Conservation (phyloP, 352 stramenopile genomes). For the Phytophthora ramorum region DNA sequence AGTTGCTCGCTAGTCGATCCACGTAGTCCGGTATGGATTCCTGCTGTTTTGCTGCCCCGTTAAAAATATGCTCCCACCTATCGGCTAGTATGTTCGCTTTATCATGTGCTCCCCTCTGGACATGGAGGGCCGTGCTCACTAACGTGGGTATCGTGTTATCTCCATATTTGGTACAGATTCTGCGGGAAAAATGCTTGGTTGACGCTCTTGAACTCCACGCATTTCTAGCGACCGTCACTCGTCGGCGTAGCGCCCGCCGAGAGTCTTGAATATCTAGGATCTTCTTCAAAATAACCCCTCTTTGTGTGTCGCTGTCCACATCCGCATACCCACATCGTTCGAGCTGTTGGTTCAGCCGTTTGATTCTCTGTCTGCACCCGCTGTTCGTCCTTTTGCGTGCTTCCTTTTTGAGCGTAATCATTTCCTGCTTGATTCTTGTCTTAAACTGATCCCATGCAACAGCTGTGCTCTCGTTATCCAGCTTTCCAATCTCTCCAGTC, state of each 20-base stretch:
- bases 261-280: background rate
- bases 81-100: background rate
- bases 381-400: background rate
- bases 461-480: background rate
- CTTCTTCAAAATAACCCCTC: background rate
- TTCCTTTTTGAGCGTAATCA: background rate
- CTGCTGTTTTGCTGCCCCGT: background rate
- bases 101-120: background rate
- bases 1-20: background rate
- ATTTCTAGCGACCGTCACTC: background rate
- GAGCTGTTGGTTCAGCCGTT: background rate
- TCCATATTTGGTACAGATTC: background rate
- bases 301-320: background rate
- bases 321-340: background rate
- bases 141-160: background rate
- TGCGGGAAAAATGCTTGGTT: background rate
- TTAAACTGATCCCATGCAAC: background rate
- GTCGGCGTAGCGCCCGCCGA: no score
- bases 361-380: background rate
- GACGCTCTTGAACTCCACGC: background rate
- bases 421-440: background rate
- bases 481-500: background rate
- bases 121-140: background rate
- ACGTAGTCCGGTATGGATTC: background rate
- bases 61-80: background rate